A percentile compares a stretch with the other conserved stretches of the same genome.
Conservation (phyloP, 192 early-diverging fungal genomes). For the Umbelopsis isabellina region DNA sequence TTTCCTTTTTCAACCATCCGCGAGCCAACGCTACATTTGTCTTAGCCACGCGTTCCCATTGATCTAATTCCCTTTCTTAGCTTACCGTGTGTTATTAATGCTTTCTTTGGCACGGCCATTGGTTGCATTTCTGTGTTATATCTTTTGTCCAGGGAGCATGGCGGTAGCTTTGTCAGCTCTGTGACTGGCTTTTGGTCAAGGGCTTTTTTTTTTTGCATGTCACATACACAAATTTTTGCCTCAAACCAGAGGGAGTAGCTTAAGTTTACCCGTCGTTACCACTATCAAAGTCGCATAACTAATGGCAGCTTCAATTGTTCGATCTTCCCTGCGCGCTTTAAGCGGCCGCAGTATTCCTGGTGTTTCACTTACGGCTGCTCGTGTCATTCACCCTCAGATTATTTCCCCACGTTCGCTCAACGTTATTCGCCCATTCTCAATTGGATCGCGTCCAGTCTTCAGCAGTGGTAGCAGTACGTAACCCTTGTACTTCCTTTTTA, state of each 20-base stretch:
- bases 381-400: not conserved
- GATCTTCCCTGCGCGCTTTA: not conserved
- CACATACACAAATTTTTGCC: not conserved
- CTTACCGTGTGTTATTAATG: too few species aligned
- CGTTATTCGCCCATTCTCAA: not conserved
- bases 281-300: not conserved
- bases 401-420: not conserved
- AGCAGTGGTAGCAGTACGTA: not conserved
- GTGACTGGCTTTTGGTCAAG: not conserved
- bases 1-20: constrained; percentile 4
- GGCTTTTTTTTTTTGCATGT: not conserved
- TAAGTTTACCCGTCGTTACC: constrained; percentile 12
- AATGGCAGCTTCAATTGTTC: constrained; percentile 15
- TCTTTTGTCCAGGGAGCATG: not conserved
- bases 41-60: constrained; percentile 2
- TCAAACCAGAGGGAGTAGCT: not conserved
- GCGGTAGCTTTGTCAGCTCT: not conserved
- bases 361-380: not conserved
- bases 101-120: not conserved
- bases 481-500: not conserved
- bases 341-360: not conserved
- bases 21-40: not conserved
- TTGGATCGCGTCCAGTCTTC: constrained; percentile 3
- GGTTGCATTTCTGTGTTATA: not conserved
- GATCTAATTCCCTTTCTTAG: not conserved